These are phyloP conservation scores for Phycomyces nitens DNA, from an alignment of 192 early-diverging fungal species.

Conservation along the genomic window DNA sequence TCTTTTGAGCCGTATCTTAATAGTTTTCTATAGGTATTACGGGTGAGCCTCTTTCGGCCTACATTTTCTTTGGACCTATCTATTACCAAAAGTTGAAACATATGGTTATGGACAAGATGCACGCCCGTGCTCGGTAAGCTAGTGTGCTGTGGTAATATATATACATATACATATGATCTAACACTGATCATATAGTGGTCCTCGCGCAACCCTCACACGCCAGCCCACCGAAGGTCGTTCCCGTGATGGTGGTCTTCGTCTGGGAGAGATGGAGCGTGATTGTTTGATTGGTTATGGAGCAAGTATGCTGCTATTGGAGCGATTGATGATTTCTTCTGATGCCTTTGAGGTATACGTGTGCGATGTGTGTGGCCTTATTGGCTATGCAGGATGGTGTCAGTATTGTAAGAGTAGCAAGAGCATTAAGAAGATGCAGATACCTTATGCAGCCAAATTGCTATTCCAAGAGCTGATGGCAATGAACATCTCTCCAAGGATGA, in stretches of 20 bases:
- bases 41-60: slow-evolving; percentile 88
- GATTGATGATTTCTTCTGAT: slow-evolving; percentile 90
- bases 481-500: slow-evolving; percentile 68
- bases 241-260: slow-evolving; percentile 92
- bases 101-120: slow-evolving; percentile 99
- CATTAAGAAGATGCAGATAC: slow-evolving; percentile 91
- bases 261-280: slow-evolving; percentile 99
- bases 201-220: slow-evolving; percentile 85
- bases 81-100: slow-evolving; percentile 99
- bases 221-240: slow-evolving; percentile 98
- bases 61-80: slow-evolving; percentile 95
- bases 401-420: slow-evolving; percentile 82
- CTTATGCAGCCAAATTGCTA: slow-evolving; percentile 95
- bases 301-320: slow-evolving; percentile 87
- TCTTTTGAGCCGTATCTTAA: background rate
- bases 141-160: background rate
- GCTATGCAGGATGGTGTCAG: slow-evolving; percentile 88
- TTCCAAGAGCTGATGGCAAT: slow-evolving; percentile 98
- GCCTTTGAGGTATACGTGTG: slow-evolving; percentile 92
- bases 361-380: slow-evolving; percentile 86
- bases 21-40: slow-evolving; percentile 51
- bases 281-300: slow-evolving; percentile 97
- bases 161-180: background rate
- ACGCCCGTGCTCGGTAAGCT: slow-evolving; percentile 74
- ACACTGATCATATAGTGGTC: slow-evolving; percentile 55